A percentile compares a stretch with the other conserved stretches of the same genome.
Evolutionary conservation across 108 stramenopile genomes (phyloP).

Genomic region (Cyclotella distinguenda): DNA sequence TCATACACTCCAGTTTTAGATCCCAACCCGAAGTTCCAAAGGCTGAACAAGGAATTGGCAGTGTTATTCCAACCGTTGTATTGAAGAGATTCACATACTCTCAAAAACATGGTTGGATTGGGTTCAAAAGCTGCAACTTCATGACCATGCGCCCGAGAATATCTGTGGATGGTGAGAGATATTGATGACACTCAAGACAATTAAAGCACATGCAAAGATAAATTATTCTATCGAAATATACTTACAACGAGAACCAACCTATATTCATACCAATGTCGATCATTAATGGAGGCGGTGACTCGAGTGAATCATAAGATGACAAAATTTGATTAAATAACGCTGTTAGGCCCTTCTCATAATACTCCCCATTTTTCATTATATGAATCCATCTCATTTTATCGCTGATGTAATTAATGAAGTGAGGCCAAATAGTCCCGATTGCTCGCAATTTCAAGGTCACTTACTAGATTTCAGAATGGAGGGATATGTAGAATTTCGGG

Average conservation of each 20-base stretch:
- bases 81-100: conserved; percentile 34
- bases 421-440: background rate
- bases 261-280: conserved; percentile 48
- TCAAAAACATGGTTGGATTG: conserved; percentile 29
- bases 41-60: conserved; percentile 1
- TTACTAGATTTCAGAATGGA: conserved; percentile 4
- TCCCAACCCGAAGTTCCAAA: conserved; percentile 29
- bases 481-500: conserved; percentile 34
- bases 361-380: conserved; percentile 29
- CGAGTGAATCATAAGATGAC: background rate
- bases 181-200: background rate
- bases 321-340: conserved; percentile 28
- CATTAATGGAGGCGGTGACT: conserved; percentile 7
- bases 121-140: conserved; percentile 34
- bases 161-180: background rate
- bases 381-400: conserved; percentile 41
- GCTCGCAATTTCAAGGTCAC: background rate
- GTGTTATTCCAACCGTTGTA: conserved; percentile 21
- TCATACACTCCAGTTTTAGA: conserved; percentile 4
- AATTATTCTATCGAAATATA: background rate
- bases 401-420: too few species aligned
- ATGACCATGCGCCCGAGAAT: conserved; percentile 31
- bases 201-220: background rate
- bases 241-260: conserved; percentile 34
- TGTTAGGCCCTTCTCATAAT: conserved; percentile 40